Conservation (phyloP, 768 basidiomycete genomes). For the Tylopilus felleus region DNA sequence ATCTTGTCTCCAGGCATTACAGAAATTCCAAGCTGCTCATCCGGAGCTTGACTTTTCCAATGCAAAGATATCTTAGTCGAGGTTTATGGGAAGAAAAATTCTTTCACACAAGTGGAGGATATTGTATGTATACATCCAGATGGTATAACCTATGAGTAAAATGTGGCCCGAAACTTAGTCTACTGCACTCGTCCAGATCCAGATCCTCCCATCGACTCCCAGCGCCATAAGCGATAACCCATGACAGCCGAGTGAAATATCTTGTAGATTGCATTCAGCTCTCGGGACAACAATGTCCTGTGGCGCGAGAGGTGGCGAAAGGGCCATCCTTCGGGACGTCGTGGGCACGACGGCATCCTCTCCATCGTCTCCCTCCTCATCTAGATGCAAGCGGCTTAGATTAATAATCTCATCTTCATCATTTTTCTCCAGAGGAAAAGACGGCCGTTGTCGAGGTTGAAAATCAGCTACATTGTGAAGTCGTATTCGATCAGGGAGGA, state of each 20-base stretch:
- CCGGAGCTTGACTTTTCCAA: slow-evolving; percentile 95
- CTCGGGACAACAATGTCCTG: slow-evolving; percentile 26
- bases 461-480: slow-evolving; percentile 49
- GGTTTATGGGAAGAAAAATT: background rate
- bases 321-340: background rate
- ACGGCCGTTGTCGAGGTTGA: slow-evolving; percentile 39
- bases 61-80: slow-evolving; percentile 73
- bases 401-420: slow-evolving; percentile 21
- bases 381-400: slow-evolving; percentile 24
- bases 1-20: slow-evolving; percentile 54
- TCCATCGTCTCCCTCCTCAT: slow-evolving; percentile 27
- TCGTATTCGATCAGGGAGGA: slow-evolving; percentile 39
- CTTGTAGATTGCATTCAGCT: slow-evolving; percentile 30
- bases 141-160: background rate
- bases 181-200: slow-evolving; percentile 25
- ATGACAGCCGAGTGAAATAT: slow-evolving; percentile 41
- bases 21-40: slow-evolving; percentile 86
- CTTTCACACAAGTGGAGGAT: background rate
- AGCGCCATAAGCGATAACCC: slow-evolving; percentile 33
- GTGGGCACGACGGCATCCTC: slow-evolving; percentile 9
- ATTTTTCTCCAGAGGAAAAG: slow-evolving; percentile 38
- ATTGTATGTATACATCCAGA: background rate
- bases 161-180: slow-evolving; percentile 8
- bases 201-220: slow-evolving; percentile 18
- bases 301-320: slow-evolving; percentile 17